A percentile compares a stretch with the other conserved stretches of the same genome.
Evolutionary conservation across 306 rosid species (phyloP).

Genomic region (Citrullus mucosospermus): DNA sequence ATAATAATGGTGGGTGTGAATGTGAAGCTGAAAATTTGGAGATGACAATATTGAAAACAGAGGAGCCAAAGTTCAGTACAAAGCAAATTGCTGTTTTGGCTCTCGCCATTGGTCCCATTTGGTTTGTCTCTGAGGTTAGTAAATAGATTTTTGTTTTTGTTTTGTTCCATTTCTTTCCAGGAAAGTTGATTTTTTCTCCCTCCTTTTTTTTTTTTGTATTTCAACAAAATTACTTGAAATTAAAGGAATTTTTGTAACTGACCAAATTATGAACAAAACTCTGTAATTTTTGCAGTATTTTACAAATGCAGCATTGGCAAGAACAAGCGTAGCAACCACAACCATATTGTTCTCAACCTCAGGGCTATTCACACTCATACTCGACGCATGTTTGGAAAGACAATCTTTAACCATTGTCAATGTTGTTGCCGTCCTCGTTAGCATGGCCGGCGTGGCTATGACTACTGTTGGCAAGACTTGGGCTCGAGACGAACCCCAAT

Average conservation of each 20-base stretch:
- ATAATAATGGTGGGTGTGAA: neutral
- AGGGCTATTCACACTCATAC: conserved; percentile 13
- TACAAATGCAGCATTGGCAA: conserved; percentile 15
- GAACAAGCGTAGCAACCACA: conserved; percentile 15
- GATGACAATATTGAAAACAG: neutral
- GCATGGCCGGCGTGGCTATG: conserved; percentile 20
- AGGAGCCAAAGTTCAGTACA: neutral
- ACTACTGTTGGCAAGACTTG: conserved; percentile 15
- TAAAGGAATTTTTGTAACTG: too few species aligned
- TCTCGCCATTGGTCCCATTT: conserved; percentile 12
- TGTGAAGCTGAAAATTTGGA: neutral
- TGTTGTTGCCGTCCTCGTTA: conserved; percentile 4
- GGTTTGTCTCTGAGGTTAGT: conserved; percentile 17
- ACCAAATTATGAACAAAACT: neutral
- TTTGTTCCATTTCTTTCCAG: neutral
- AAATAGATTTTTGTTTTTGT: neutral
- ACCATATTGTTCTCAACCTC: conserved; percentile 17
- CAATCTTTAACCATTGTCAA: conserved; percentile 5
- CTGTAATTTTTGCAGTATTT: conserved; percentile 2
- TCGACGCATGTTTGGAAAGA: conserved; percentile 3
- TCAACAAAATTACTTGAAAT: too few species aligned
- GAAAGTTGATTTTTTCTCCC: neutral
- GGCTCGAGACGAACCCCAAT: conserved; percentile 1
- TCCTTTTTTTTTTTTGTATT: too few species aligned
- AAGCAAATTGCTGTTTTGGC: conserved; percentile 9